Evolutionary conservation across 768 basidiomycete genomes (phyloP).

Genomic region (Roridomyces roridus): DNA sequence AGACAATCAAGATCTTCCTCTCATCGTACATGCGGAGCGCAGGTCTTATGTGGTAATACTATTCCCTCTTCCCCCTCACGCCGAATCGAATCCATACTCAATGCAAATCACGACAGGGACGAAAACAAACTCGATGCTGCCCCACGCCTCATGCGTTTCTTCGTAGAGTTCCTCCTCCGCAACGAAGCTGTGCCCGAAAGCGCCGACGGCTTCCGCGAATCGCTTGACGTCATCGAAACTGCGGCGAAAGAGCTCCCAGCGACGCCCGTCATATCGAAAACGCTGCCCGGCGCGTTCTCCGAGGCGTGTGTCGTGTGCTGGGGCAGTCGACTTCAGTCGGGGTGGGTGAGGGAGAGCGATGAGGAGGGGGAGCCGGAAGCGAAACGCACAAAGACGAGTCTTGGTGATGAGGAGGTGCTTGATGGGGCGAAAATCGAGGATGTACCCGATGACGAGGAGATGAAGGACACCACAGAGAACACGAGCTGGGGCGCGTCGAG

Average conservation of each 20-base stretch:
- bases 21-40: slow-evolving; percentile 10
- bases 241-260: slow-evolving; percentile 6
- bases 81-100: too few species aligned
- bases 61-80: neutral
- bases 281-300: slow-evolving; percentile 16
- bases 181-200: slow-evolving; percentile 4
- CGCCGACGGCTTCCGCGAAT: slow-evolving; percentile 36
- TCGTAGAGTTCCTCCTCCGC: slow-evolving; percentile 10
- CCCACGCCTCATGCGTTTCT: slow-evolving; percentile 17
- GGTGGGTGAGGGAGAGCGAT: slow-evolving; percentile 30
- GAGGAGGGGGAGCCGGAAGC: neutral
- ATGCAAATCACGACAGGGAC: slow-evolving; percentile 10
- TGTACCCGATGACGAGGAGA: neutral
- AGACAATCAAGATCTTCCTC: slow-evolving; percentile 7
- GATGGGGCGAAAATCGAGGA: neutral
- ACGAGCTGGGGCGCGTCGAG: neutral
- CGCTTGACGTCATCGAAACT: slow-evolving; percentile 35
- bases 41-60: slow-evolving; percentile 10
- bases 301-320: slow-evolving; percentile 37
- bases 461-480: neutral
- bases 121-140: slow-evolving; percentile 1
- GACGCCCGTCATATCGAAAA: neutral
- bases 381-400: neutral
- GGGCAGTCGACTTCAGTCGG: slow-evolving; percentile 30
- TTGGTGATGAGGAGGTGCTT: neutral